These are phyloP conservation scores for Silene uniflora DNA, from an alignment of 148 eudicot genomes.

Conservation along the genomic window DNA sequence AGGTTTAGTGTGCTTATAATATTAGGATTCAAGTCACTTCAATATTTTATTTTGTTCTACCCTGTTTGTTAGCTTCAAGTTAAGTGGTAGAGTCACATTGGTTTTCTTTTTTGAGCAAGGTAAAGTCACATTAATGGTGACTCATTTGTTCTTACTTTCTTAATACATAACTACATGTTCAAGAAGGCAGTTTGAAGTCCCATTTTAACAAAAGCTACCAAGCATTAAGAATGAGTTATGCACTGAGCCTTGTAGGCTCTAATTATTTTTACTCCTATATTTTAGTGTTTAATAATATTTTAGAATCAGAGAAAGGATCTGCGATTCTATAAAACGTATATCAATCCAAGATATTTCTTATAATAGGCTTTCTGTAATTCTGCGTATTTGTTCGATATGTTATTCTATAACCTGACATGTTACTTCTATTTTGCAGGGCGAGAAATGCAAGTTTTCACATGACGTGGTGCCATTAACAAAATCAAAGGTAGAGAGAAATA, in stretches of 20 bases:
- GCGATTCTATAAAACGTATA: not conserved
- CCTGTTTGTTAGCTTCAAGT: not conserved
- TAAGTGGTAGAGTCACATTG: not conserved
- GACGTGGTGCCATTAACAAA: conserved; percentile 82
- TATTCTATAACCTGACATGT: not conserved
- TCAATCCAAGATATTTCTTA: not conserved
- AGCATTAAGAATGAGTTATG: not conserved
- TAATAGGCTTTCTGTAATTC: not conserved
- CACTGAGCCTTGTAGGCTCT: not conserved
- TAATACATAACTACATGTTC: not conserved
- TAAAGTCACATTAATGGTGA: not conserved
- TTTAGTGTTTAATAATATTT: not conserved
- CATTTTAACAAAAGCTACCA: not conserved
- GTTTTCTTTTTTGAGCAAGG: not conserved
- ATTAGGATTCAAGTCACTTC: not conserved
- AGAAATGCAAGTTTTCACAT: conserved; percentile 89
- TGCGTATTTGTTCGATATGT: not conserved
- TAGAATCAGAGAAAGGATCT: not conserved
- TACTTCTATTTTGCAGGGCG: conserved; percentile 55
- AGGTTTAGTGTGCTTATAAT: not conserved
- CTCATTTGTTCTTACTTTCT: not conserved
- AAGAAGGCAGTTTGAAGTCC: not conserved
- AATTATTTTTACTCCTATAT: not conserved
- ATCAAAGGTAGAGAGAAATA: conserved; percentile 50
- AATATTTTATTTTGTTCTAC: not conserved